Conservation (phyloP, 371 early-diverging fungal species). For the Mortierella sp. region DNA sequence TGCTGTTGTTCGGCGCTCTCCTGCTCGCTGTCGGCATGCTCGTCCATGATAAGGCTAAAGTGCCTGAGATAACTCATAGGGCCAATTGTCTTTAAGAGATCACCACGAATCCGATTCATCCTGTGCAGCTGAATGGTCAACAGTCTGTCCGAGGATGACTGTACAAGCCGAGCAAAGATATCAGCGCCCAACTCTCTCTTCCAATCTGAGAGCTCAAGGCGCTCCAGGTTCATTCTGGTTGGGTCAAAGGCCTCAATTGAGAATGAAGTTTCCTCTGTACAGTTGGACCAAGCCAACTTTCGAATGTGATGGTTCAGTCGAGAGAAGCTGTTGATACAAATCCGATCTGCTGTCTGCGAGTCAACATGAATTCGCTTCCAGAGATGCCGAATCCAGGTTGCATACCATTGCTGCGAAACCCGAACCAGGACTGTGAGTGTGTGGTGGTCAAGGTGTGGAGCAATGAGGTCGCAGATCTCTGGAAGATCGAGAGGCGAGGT, state of each 20-base stretch:
- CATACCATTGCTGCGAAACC: constrained; percentile 35
- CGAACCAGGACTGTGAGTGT: constrained; percentile 29
- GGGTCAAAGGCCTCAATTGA: constrained; percentile 10
- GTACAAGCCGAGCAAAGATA: constrained; percentile 15
- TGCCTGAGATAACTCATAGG: constrained; percentile 15
- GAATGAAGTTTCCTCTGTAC: constrained; percentile 6
- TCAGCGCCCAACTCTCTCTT: constrained; percentile 14
- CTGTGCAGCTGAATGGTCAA: constrained; percentile 22
- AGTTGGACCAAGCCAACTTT: constrained; percentile 35
- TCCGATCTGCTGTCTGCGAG: constrained; percentile 16
- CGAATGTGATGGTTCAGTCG: constrained; percentile 33
- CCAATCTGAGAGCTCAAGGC: constrained; percentile 33
- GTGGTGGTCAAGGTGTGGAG: constrained; percentile 25
- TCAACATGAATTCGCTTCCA: constrained; percentile 36
- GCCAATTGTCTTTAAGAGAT: constrained; percentile 22
- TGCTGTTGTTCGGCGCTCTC: background rate
- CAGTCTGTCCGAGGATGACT: constrained; percentile 26
- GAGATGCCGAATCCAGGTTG: constrained; percentile 32
- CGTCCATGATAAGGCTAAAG: constrained; percentile 25
- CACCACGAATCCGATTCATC: constrained; percentile 21
- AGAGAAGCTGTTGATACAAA: constrained; percentile 23
- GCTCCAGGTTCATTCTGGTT: constrained; percentile 23
- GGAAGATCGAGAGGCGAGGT: constrained; percentile 25
- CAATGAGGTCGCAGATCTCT: constrained; percentile 43
- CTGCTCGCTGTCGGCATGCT: constrained; percentile 3